Evolutionary conservation across 2,329 filamentous ascomycete genomes (phyloP).

Genomic region (Didymella sp.): DNA sequence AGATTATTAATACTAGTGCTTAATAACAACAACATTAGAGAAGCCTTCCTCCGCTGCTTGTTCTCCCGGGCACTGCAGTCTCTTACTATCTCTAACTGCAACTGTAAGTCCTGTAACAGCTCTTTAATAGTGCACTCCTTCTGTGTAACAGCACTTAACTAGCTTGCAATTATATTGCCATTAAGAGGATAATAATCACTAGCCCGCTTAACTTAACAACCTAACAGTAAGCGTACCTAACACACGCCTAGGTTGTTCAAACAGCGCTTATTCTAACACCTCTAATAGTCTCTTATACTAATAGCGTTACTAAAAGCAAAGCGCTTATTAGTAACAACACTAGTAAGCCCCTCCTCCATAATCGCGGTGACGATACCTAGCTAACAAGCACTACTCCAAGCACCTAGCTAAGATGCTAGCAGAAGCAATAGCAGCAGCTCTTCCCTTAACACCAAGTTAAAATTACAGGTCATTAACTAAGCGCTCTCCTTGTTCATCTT

Average conservation of each 20-base stretch:
- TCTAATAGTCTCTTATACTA: slow-evolving; percentile 6
- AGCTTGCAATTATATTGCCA: neutral
- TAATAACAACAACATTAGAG: slow-evolving; percentile 1
- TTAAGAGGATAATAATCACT: neutral
- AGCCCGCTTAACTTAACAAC: neutral
- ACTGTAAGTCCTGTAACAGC: neutral
- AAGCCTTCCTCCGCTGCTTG: neutral
- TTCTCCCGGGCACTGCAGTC: neutral
- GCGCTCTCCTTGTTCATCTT: slow-evolving; percentile 1
- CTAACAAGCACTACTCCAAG: neutral
- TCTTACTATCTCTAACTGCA: neutral
- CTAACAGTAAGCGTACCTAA: neutral
- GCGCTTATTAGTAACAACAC: neutral
- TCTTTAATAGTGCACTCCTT: slow-evolving; percentile 1
- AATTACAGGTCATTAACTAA: neutral
- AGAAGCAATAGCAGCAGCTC: neutral
- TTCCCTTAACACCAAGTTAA: slow-evolving; percentile 2
- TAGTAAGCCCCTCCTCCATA: slow-evolving; percentile 1
- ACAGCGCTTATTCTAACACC: neutral
- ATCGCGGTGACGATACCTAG: slow-evolving; percentile 1
- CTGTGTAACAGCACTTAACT: neutral
- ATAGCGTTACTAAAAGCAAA: neutral
- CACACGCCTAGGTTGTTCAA: neutral
- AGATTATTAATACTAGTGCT: slow-evolving; percentile 2
- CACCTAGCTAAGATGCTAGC: neutral